Conservation (phyloP, 768 basidiomycete genomes). For the Calocybe gangraenosa region DNA sequence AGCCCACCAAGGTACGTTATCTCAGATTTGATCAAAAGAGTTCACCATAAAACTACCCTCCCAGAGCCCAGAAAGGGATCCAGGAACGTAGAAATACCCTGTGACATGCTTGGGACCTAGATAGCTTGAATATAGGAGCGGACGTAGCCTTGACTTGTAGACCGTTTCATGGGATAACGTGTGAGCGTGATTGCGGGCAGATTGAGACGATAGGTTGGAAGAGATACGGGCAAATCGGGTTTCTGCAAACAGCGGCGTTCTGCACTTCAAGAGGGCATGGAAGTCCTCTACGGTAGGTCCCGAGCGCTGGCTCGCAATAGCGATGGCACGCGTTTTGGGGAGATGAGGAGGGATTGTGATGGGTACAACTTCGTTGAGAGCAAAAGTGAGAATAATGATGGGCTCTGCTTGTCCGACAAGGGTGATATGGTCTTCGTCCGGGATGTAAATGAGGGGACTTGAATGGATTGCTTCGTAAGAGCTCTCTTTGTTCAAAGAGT, state of each 20-base stretch:
- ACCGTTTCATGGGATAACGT: constrained; percentile 29
- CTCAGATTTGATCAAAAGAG: no score
- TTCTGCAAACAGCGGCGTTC: constrained; percentile 51
- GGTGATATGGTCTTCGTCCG: constrained; percentile 11
- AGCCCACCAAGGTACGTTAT: constrained; percentile 13
- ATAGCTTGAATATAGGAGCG: background rate
- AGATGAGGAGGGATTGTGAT: constrained; percentile 47
- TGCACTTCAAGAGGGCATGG: constrained; percentile 31
- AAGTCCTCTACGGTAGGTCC: constrained; percentile 58
- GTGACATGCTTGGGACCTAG: no score
- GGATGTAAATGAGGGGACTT: background rate
- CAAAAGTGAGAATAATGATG: constrained; percentile 51
- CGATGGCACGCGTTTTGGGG: constrained; percentile 42
- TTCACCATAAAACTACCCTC: no score
- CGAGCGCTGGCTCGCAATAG: constrained; percentile 36
- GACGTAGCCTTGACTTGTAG: constrained; percentile 24
- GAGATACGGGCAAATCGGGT: constrained; percentile 13
- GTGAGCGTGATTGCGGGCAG: no score
- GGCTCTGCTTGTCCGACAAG: constrained; percentile 37
- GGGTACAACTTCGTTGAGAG: constrained; percentile 41
- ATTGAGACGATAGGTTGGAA: no score
- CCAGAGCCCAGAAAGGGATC: no score
- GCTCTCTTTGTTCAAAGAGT: no score
- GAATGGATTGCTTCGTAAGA: background rate
- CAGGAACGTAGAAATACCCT: no score